These are phyloP conservation scores for Hortiboletus campestris DNA, from an alignment of 768 basidiomycete genomes.

Conservation along the genomic window DNA sequence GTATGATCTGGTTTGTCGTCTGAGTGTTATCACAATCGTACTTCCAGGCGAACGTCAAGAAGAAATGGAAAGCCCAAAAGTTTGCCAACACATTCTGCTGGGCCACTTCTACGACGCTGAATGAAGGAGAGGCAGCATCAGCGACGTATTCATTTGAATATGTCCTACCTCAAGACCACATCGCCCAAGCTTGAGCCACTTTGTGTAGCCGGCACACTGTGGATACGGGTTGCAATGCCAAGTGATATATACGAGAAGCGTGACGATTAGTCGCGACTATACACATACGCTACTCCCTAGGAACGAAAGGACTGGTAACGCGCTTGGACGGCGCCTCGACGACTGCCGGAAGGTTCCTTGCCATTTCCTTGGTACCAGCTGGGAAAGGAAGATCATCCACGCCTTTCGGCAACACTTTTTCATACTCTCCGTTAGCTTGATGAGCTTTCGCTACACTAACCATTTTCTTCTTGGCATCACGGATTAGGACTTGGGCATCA, in stretches of 20 bases:
- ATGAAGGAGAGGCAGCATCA: not conserved
- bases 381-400: constrained; percentile 89
- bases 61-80: not conserved
- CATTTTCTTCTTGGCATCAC: constrained; percentile 90
- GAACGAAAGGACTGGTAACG: constrained; percentile 76
- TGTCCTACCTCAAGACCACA: not conserved
- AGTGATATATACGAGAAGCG: constrained; percentile 1
- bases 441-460: constrained; percentile 57
- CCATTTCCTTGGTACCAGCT: constrained; percentile 79
- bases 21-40: not conserved
- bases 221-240: not conserved
- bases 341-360: constrained; percentile 58
- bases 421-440: constrained; percentile 67
- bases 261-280: constrained; percentile 4
- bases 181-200: not conserved
- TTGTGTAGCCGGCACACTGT: not conserved
- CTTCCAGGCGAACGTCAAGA: not conserved
- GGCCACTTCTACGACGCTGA: not conserved
- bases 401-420: constrained; percentile 78
- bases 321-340: constrained; percentile 73
- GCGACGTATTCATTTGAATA: not conserved
- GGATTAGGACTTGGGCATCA: constrained; percentile 79
- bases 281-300: constrained; percentile 51
- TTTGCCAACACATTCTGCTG: not conserved
- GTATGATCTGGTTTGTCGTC: not conserved